These are phyloP conservation scores for Halteria grandinella DNA, from an alignment of 73 alveolate genomes.

Conservation along the genomic window DNA sequence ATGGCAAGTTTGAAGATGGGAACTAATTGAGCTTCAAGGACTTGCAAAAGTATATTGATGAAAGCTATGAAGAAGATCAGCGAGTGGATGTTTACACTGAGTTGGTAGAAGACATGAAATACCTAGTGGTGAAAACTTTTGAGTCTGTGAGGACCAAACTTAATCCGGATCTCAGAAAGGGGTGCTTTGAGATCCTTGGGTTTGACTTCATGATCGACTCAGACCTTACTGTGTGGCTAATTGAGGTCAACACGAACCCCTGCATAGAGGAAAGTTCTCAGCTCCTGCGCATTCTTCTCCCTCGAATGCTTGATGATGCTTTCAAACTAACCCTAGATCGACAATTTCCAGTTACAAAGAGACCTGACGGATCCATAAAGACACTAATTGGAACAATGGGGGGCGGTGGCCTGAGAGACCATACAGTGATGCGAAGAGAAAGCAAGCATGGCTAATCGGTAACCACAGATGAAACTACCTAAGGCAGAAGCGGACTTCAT, in stretches of 20 bases:
- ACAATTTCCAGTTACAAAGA: no score
- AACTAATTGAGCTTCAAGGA: slow-evolving; percentile 77
- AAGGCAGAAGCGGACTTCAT: no score
- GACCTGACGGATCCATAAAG: no score
- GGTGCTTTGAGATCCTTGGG: slow-evolving; percentile 93
- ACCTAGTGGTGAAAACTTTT: slow-evolving; percentile 67
- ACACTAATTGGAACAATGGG: no score
- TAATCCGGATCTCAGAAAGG: slow-evolving; percentile 74
- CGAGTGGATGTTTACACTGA: slow-evolving; percentile 59
- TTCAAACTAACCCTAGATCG: slow-evolving; percentile 81
- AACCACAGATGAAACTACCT: no score
- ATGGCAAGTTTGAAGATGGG: slow-evolving; percentile 95
- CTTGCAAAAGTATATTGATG: slow-evolving; percentile 22
- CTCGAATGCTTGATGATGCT: slow-evolving; percentile 92
- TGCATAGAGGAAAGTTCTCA: slow-evolving; percentile 91
- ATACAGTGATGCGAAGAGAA: no score
- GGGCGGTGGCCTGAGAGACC: no score
- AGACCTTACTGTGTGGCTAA: slow-evolving; percentile 83
- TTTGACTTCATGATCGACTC: slow-evolving; percentile 97
- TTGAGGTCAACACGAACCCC: slow-evolving; percentile 98
- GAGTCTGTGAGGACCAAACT: slow-evolving; percentile 72
- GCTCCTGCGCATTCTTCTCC: slow-evolving; percentile 71
- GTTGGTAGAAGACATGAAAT: slow-evolving; percentile 71
- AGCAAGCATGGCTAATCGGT: no score
- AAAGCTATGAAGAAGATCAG: slow-evolving; percentile 40